Conservation (phyloP, 2,329 filamentous ascomycete species). For the Thielaviopsis euricoi region DNA sequence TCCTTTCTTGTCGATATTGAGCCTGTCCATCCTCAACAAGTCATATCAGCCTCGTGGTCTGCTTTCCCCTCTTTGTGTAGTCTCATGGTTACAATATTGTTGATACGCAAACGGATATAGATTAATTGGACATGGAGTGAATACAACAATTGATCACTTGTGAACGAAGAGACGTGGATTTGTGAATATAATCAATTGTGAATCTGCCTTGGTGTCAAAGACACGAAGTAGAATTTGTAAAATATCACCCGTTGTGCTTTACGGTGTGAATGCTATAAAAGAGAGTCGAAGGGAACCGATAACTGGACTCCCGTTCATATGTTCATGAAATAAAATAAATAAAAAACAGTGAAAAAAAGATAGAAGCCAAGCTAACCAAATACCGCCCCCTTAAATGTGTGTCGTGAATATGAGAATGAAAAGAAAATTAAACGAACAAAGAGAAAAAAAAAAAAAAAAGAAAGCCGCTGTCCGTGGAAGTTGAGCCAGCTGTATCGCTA, state of each 20-base stretch:
- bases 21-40: no score
- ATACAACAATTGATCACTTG: no score
- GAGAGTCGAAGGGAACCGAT: neutral
- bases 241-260: neutral
- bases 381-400: neutral
- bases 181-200: neutral
- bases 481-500: neutral
- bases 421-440: no score
- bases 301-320: neutral
- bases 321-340: neutral
- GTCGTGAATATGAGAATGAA: neutral
- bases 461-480: neutral
- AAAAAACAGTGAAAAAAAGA: neutral
- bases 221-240: neutral
- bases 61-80: no score
- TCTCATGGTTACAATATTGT: no score
- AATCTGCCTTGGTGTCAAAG: neutral
- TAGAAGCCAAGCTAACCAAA: neutral
- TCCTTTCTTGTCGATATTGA: no score
- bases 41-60: no score
- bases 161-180: neutral
- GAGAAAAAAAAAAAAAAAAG: neutral
- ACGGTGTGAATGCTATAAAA: neutral
- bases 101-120: no score
- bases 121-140: no score